Conservation (phyloP, 2,329 filamentous ascomycete genomes). For the Diaporthe sp. region DNA sequence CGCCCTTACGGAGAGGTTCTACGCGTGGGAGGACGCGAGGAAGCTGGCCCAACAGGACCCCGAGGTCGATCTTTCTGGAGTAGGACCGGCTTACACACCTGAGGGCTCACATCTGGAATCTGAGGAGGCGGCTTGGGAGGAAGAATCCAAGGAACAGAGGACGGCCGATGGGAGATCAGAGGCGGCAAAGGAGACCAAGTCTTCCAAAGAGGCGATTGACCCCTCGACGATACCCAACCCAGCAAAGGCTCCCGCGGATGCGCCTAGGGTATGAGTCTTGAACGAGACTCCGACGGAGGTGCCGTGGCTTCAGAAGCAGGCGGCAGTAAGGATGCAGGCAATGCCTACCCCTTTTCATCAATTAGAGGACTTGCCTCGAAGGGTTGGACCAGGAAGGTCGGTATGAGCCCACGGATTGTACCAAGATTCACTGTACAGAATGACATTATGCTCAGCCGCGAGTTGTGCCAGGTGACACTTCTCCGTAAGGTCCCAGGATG, state of each 20-base stretch:
- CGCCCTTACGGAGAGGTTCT: conserved; percentile 87
- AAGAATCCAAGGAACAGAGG: conserved; percentile 47
- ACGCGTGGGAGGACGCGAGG: conserved; percentile 86
- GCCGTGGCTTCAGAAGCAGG: not conserved
- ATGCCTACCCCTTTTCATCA: conserved; percentile 4
- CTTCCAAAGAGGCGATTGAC: conserved; percentile 39
- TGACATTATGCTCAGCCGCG: not conserved
- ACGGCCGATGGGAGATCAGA: conserved; percentile 39
- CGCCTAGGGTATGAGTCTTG: conserved; percentile 36
- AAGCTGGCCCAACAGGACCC: conserved; percentile 75
- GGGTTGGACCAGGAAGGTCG: not conserved
- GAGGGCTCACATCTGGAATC: conserved; percentile 46
- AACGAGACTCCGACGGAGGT: conserved; percentile 1
- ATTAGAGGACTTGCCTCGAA: not conserved
- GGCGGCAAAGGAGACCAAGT: conserved; percentile 35
- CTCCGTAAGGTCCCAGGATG: too few species aligned
- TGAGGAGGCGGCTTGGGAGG: conserved; percentile 52
- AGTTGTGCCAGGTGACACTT: conserved; percentile 6
- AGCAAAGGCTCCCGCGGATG: conserved; percentile 37
- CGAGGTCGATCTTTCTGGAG: conserved; percentile 72
- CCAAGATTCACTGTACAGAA: conserved; percentile 20
- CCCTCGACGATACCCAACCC: conserved; percentile 37
- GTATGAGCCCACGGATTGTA: conserved; percentile 8
- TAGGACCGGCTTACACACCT: conserved; percentile 66
- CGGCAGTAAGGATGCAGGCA: not conserved